Evolutionary conservation across 2,329 filamentous ascomycete genomes (phyloP), one percentile per base, ranked within the genome.

Genomic region (Fusarium verrucosum): DNA sequence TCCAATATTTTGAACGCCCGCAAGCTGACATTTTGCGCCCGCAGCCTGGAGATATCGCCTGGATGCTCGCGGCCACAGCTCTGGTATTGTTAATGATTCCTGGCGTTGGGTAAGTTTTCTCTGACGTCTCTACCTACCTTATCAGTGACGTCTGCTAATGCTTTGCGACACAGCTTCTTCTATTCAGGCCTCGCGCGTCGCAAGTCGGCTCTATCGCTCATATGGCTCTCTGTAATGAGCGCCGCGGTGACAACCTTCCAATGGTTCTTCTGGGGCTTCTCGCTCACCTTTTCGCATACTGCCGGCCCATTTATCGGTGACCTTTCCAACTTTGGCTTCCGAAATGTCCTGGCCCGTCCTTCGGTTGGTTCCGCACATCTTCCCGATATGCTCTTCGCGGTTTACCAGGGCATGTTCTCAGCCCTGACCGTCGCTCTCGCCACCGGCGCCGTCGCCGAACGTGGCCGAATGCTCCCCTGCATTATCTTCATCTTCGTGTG

Each of bases 251-350:
- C 92, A 32, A 90, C 88, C 23, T 96, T 96, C 78, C 92, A 96
- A 77, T 97, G 93, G 93, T 96, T 96, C 82, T 92, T 95, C 82
- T 95, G 92, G 92, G 92, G 92, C 36, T 95, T 92, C 76, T 93
- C 90, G 6, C 79, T 95, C 11, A 87, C 91, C 43, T 95, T 94
- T 75, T 95, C 92, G 16, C 92, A 94, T 77, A 83, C 85, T 3
- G 90, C 90, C 23, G 88, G 89, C 42, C 85, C 82, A 37, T 96
- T 87, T 76, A 91, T 96, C 63, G 92, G 92, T 57, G 84, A 93
- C 70, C 81, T 96, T 23, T 79, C 86, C 66, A 94, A 96, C 80
- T 87, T 96, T 73, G 92, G 90, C 38, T 89, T 96, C 76, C 87
- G 82, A 66, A 83, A 90, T 76, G 91, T 95, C 22, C 83, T 96